These are phyloP conservation scores for Lachnellula suecica DNA, from an alignment of 2,329 filamentous ascomycete species.

Conservation along the genomic window DNA sequence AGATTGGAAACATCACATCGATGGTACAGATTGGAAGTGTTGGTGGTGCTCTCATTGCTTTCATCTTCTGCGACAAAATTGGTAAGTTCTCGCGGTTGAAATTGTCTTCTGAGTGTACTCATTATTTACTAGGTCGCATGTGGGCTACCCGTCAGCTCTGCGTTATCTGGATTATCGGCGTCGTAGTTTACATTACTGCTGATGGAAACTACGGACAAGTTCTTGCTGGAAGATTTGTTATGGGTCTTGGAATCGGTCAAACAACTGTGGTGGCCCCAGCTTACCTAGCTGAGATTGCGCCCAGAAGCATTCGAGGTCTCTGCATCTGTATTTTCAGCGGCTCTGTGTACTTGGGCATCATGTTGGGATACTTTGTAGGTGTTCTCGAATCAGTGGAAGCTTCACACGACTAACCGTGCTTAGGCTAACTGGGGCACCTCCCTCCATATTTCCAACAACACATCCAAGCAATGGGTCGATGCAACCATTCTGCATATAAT, in stretches of 20 bases:
- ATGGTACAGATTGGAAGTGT: constrained; percentile 41
- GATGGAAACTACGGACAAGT: constrained; percentile 29
- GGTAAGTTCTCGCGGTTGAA: constrained; percentile 3
- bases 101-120: constrained; percentile 22
- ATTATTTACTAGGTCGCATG: constrained; percentile 25
- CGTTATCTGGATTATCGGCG: constrained; percentile 23
- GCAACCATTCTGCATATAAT: constrained; percentile 69
- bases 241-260: constrained; percentile 38
- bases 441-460: constrained; percentile 39
- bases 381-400: neutral
- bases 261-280: constrained; percentile 37
- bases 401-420: neutral
- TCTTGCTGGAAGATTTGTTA: constrained; percentile 26
- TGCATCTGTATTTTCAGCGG: constrained; percentile 27
- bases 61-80: constrained; percentile 23
- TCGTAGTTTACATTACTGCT: constrained; percentile 35
- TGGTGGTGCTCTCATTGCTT: constrained; percentile 33
- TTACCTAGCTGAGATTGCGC: constrained; percentile 31
- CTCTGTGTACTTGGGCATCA: constrained; percentile 25
- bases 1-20: constrained; percentile 37
- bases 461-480: constrained; percentile 53
- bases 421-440: constrained; percentile 25
- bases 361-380: constrained; percentile 25
- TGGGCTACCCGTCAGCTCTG: constrained; percentile 27
- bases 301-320: constrained; percentile 24